phyloP scores from a whole-genome alignment of 2,329 filamentous ascomycete species.

The Cordyceps pruinosa region DNA sequence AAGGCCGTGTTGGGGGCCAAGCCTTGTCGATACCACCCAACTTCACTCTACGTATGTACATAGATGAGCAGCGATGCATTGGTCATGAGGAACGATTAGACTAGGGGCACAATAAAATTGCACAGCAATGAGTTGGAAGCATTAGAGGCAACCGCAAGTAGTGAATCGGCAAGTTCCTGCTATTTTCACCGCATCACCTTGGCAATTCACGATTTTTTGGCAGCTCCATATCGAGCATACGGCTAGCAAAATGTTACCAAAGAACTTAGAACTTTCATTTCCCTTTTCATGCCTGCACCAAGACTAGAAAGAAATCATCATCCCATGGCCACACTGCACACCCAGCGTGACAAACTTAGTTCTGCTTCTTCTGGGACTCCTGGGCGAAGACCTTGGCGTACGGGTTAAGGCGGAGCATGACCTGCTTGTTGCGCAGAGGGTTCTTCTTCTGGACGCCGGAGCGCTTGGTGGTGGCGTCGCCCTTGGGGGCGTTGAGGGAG shows the following conservation, averaged over 20 bases:
- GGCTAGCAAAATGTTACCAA: not conserved
- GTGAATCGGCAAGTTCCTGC: not conserved
- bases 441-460: constrained; percentile 98
- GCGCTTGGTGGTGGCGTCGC: constrained; percentile 84
- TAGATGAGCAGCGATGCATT: not conserved
- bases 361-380: constrained; percentile 41
- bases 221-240: not conserved
- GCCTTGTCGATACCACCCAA: not conserved
- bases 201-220: not conserved
- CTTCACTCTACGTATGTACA: not conserved
- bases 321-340: constrained; percentile 26
- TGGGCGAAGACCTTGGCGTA: constrained; percentile 89
- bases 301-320: constrained; percentile 9
- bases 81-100: not conserved
- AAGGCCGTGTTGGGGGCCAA: not conserved
- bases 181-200: not conserved
- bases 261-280: not conserved
- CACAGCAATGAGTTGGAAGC: not conserved
- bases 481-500: constrained; percentile 87
- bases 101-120: not conserved
- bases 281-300: constrained; percentile 10
- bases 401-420: constrained; percentile 96
- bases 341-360: constrained; percentile 30
- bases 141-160: not conserved
- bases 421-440: constrained; percentile 97